A percentile compares a stretch with the other conserved stretches of the same genome.
phyloP scores from a whole-genome alignment of 1,284 basidiomycete genomes.

The Ustilago vetiveriae region DNA sequence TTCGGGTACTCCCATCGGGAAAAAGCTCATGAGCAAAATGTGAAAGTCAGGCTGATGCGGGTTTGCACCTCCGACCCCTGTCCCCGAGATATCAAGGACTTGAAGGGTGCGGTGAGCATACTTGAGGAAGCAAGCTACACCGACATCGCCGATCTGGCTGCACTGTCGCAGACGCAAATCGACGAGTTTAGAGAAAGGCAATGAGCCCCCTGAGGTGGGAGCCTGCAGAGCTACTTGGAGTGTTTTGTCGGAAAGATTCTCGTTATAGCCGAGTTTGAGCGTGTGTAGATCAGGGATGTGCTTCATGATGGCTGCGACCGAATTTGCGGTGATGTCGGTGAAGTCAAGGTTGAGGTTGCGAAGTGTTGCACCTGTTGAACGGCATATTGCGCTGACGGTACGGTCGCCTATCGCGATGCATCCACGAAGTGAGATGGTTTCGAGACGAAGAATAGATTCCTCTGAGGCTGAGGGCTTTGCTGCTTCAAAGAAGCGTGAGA shows the following conservation, averaged over 20 bases:
- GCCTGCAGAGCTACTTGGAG: constrained; percentile 18
- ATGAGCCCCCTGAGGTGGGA: neutral
- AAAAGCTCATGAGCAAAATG: constrained; percentile 16
- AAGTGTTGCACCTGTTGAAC: constrained; percentile 21
- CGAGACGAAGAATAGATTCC: constrained; percentile 16
- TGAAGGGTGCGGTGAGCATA: constrained; percentile 13
- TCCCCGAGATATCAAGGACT: constrained; percentile 28
- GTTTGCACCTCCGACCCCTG: constrained; percentile 14
- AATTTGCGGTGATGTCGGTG: constrained; percentile 34
- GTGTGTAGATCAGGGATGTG: constrained; percentile 9
- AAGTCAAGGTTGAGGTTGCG: constrained; percentile 41
- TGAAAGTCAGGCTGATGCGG: constrained; percentile 14
- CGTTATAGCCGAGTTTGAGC: constrained; percentile 40
- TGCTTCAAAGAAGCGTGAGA: constrained; percentile 30
- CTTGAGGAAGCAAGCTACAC: constrained; percentile 29
- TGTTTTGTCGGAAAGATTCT: constrained; percentile 26
- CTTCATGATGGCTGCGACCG: constrained; percentile 20
- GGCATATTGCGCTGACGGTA: constrained; percentile 24
- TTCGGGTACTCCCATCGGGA: constrained; percentile 9
- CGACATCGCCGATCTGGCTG: constrained; percentile 20
- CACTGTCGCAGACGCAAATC: constrained; percentile 29
- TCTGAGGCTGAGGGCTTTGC: neutral
- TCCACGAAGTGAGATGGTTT: constrained; percentile 26
- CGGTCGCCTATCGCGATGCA: constrained; percentile 36
- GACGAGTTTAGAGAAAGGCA: constrained; percentile 25